Conservation (phyloP, 2,329 filamentous ascomycete species). For the Bisporella sp. region DNA sequence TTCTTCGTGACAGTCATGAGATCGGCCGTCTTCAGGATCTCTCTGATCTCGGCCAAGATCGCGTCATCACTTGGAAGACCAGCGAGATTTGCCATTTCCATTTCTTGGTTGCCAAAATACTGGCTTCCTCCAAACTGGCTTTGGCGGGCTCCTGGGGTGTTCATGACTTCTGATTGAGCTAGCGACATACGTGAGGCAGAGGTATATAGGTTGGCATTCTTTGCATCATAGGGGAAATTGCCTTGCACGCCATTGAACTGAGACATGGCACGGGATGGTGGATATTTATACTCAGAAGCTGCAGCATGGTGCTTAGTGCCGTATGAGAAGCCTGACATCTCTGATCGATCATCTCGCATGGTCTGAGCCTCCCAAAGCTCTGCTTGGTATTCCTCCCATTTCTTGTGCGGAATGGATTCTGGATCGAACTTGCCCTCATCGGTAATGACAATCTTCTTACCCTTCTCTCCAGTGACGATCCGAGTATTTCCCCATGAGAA, state of each 20-base stretch:
- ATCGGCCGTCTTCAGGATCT: constrained; percentile 86
- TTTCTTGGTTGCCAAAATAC: constrained; percentile 53
- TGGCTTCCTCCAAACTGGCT: constrained; percentile 33
- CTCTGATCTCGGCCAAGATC: constrained; percentile 85
- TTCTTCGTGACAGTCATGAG: constrained; percentile 99
- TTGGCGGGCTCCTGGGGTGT: constrained; percentile 29
- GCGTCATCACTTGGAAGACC: constrained; percentile 83
- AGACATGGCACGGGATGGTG: constrained; percentile 44
- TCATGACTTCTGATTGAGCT: constrained; percentile 54
- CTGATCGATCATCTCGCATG: constrained; percentile 71
- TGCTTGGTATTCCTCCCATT: constrained; percentile 98
- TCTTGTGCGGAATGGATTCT: constrained; percentile 86
- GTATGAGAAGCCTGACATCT: constrained; percentile 90
- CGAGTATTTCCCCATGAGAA: constrained; percentile 99
- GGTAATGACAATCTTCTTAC: constrained; percentile 84
- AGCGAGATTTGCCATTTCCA: constrained; percentile 66
- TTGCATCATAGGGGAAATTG: constrained; percentile 21
- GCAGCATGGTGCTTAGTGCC: constrained; percentile 66
- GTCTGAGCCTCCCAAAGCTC: constrained; percentile 92
- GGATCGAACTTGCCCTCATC: constrained; percentile 99
- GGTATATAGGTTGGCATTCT: constrained; percentile 28
- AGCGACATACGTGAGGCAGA: constrained; percentile 73
- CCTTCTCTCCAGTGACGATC: constrained; percentile 89
- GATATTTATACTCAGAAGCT: constrained; percentile 63
- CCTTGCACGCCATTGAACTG: constrained; percentile 20